Evolutionary conservation across 805 yeast genomes (phyloP).

Genomic region (Wickerhamiella brachini): DNA sequence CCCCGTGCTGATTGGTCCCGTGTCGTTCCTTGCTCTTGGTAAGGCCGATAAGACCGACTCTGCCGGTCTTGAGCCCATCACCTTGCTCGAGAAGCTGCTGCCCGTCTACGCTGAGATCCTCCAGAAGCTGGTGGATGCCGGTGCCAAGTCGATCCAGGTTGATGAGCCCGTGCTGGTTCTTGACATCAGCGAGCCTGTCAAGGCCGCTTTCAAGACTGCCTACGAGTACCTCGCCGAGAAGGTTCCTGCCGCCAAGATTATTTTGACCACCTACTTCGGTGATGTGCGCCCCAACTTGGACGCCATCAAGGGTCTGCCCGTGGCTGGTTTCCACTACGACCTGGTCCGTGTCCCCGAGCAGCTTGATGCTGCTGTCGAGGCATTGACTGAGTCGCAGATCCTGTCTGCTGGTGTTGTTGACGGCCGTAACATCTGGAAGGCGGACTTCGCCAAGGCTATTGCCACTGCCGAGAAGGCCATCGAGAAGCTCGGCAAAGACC

Average conservation of each 20-base stretch:
- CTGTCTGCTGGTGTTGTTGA: slow-evolving; percentile 95
- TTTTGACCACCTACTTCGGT: slow-evolving; percentile 91
- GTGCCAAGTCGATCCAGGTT: slow-evolving; percentile 89
- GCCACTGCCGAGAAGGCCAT: slow-evolving; percentile 71
- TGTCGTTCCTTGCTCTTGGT: slow-evolving; percentile 88
- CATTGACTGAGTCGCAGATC: slow-evolving; percentile 55
- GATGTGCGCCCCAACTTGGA: slow-evolving; percentile 92
- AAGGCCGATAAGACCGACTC: slow-evolving; percentile 93
- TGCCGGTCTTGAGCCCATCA: slow-evolving; percentile 83
- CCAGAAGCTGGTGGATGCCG: slow-evolving; percentile 78
- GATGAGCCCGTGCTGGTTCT: slow-evolving; percentile 96
- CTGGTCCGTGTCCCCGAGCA: slow-evolving; percentile 94
- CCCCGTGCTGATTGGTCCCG: slow-evolving; percentile 95
- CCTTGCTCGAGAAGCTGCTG: slow-evolving; percentile 73
- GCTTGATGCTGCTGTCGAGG: slow-evolving; percentile 63
- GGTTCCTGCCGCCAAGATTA: slow-evolving; percentile 62
- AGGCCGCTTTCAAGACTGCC: slow-evolving; percentile 81
- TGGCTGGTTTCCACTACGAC: slow-evolving; percentile 92
- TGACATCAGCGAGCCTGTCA: slow-evolving; percentile 74
- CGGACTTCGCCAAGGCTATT: slow-evolving; percentile 78
- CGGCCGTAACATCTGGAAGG: slow-evolving; percentile 99
- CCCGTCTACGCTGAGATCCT: slow-evolving; percentile 89
- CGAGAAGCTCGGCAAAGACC: slow-evolving; percentile 63
- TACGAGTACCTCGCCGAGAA: slow-evolving; percentile 58
- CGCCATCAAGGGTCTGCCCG: slow-evolving; percentile 82